Base-by-base conservation (phyloP, 2,329 filamentous ascomycete genomes). In the Sclerotinia nivalis region DNA sequence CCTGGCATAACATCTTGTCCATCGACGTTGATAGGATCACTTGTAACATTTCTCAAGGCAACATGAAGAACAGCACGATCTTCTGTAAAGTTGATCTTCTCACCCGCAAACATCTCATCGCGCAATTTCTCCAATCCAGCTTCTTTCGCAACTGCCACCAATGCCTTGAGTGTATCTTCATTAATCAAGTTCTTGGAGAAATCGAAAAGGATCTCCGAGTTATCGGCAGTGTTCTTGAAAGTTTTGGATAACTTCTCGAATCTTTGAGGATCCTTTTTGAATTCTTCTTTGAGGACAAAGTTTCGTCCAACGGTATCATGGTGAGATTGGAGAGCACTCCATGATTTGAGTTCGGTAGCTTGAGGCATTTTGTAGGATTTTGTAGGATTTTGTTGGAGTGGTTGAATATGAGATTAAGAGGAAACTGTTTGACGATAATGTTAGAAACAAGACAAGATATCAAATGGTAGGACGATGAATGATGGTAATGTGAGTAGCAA, bases 31-130 rank as follows among this genome's bases (percentile, higher is more conserved):
- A 91, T 89, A 37, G 87, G 89, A 87, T 92, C 89, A 80, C 92
- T 93, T 80, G 88, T 87, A 74, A 93, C 90, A 81, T 99, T 99
- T 80, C 96, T 91, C 79, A 99, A 87, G 62, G 96, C 96, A 76
- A 93, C 88, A 84, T 99, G 96, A 85, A 97, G 97, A 74, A 99
- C 96, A 74, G 96, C 96, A 74, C 96, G 91, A 80, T 95, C 86
- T 86, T 99, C 96, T 71, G 96, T 99, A 84, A 97, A 97, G 88
- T 99, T 99, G 86, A 99, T 98, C 87, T 96, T 95, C 80, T 98
- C 93, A 76, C 96, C 96, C 70, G 89, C 90, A 83, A 99, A 99
- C 94, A 99, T 97, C 79, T 90, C 90, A 88, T 99, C 95, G 74
- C 96, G 91, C 80, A 97, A 92, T 85, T 96, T 88, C 85, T 97